A percentile compares a stretch with the other conserved stretches of the same genome.
phyloP scores from a whole-genome alignment of 2,329 filamentous ascomycete genomes.

The Cercospora brassicicola region DNA sequence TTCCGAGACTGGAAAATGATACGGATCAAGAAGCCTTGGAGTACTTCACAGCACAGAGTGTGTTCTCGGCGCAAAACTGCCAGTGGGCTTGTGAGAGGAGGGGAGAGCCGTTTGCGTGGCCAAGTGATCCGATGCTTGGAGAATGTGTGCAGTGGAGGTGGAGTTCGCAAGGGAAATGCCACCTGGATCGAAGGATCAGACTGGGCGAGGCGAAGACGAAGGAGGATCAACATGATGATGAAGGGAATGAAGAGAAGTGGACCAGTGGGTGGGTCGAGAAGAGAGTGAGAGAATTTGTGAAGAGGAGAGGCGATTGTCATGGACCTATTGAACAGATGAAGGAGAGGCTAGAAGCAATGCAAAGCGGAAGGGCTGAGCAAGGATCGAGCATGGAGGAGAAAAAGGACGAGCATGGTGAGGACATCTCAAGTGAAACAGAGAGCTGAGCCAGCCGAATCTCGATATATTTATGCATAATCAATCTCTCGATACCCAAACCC shows the following conservation, averaged over 20 bases:
- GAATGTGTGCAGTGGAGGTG: conserved; percentile 21
- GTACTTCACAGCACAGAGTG: background rate
- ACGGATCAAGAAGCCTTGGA: conserved; percentile 5
- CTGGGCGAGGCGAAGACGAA: conserved; percentile 11
- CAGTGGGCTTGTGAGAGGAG: conserved; percentile 6
- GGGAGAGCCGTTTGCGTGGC: background rate
- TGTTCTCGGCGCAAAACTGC: background rate
- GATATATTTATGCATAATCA: background rate
- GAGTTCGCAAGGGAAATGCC: conserved; percentile 7
- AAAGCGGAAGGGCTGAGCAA: background rate
- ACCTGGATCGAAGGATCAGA: conserved; percentile 6
- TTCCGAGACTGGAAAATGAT: background rate
- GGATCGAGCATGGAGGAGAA: background rate
- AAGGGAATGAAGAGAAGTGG: conserved; percentile 8
- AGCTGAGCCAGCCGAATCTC: background rate
- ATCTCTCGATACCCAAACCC: background rate
- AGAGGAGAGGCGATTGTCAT: background rate
- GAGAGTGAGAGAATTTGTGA: conserved; percentile 17
- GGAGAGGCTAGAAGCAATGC: background rate
- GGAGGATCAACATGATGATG: conserved; percentile 3
- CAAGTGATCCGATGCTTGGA: background rate
- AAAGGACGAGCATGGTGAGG: background rate
- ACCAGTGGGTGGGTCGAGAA: conserved; percentile 26
- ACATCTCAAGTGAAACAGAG: background rate
- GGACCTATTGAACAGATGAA: background rate